These are phyloP conservation scores for Trichosanthes cucumerina DNA, from an alignment of 306 rosid species.

Conservation along the genomic window DNA sequence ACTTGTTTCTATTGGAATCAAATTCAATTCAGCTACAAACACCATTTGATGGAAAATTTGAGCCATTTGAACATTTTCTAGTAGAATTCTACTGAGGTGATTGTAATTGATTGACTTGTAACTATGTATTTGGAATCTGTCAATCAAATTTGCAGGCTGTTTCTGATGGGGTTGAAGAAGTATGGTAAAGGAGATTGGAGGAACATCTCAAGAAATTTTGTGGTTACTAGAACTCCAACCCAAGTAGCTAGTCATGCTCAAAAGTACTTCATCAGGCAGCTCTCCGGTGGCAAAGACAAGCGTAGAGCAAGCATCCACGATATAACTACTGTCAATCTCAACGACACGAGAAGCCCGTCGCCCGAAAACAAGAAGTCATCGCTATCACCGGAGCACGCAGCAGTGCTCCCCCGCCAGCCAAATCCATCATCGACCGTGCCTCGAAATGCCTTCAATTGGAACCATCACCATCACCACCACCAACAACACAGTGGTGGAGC, in stretches of 20 bases:
- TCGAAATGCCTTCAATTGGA: conserved; percentile 30
- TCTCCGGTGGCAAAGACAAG: conserved; percentile 80
- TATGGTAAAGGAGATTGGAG: conserved; percentile 87
- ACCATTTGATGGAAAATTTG: not conserved
- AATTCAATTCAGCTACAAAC: not conserved
- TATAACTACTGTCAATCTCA: conserved; percentile 75
- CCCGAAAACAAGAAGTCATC: conserved; percentile 38
- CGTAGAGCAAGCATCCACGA: conserved; percentile 96
- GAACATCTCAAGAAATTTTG: conserved; percentile 28
- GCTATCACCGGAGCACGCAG: conserved; percentile 33
- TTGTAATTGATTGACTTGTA: not conserved
- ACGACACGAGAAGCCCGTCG: conserved; percentile 38
- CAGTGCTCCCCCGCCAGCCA: conserved; percentile 20
- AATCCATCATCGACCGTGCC: conserved; percentile 16
- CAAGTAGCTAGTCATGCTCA: conserved; percentile 99
- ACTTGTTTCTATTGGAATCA: not conserved
- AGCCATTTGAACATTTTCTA: not conserved
- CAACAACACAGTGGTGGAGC: conserved; percentile 33
- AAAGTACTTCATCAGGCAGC: conserved; percentile 80
- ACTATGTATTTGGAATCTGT: not conserved
- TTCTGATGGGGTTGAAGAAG: conserved; percentile 67
- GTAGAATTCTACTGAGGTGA: not conserved
- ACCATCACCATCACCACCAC: not conserved
- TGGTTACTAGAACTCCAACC: conserved; percentile 26
- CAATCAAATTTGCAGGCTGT: conserved; percentile 34